A percentile compares a stretch with the other conserved stretches of the same genome.
Evolutionary conservation across 2,329 filamentous ascomycete genomes (phyloP).

Genomic region (Berkeleyomyces rouxiae): DNA sequence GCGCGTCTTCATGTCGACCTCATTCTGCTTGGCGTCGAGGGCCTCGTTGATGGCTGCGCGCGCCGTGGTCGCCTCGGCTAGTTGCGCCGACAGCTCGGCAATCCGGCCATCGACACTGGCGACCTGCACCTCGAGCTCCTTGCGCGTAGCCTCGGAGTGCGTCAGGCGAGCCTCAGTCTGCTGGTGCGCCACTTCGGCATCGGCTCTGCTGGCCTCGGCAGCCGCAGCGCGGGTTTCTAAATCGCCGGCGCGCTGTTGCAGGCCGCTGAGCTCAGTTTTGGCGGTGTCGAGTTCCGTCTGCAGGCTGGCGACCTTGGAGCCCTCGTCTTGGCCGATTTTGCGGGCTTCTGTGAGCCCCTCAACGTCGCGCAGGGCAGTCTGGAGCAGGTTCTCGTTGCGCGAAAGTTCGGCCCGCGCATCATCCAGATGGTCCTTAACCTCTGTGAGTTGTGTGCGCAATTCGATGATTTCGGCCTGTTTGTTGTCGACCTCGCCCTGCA

Average conservation of each 20-base stretch:
- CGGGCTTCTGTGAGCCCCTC: slow-evolving; percentile 16
- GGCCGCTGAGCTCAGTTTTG: slow-evolving; percentile 21
- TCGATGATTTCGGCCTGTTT: slow-evolving; percentile 14
- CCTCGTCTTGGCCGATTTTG: slow-evolving; percentile 12
- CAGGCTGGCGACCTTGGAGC: slow-evolving; percentile 18
- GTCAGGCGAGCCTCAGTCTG: slow-evolving; percentile 10
- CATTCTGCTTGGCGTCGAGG: slow-evolving; percentile 26
- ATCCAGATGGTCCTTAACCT: slow-evolving; percentile 14
- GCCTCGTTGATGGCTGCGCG: slow-evolving; percentile 24
- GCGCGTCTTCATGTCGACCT: slow-evolving; percentile 23
- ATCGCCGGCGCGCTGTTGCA: slow-evolving; percentile 22
- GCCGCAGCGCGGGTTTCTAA: slow-evolving; percentile 11
- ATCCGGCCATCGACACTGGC: slow-evolving; percentile 20
- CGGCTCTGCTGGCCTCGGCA: slow-evolving; percentile 10
- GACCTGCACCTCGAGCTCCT: slow-evolving; percentile 16
- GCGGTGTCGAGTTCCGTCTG: slow-evolving; percentile 28
- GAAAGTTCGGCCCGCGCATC: slow-evolving; percentile 13
- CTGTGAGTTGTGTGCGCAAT: slow-evolving; percentile 12
- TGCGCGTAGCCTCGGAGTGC: slow-evolving; percentile 9
- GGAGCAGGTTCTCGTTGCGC: slow-evolving; percentile 19
- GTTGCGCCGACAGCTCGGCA: slow-evolving; percentile 23
- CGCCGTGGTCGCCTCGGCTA: slow-evolving; percentile 21
- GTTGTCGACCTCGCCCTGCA: slow-evolving; percentile 12
- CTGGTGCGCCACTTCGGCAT: slow-evolving; percentile 14
- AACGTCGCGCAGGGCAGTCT: slow-evolving; percentile 15